These are phyloP conservation scores for Allium fistulosum DNA, from an alignment of 106 monocot genomes.

Conservation along the genomic window DNA sequence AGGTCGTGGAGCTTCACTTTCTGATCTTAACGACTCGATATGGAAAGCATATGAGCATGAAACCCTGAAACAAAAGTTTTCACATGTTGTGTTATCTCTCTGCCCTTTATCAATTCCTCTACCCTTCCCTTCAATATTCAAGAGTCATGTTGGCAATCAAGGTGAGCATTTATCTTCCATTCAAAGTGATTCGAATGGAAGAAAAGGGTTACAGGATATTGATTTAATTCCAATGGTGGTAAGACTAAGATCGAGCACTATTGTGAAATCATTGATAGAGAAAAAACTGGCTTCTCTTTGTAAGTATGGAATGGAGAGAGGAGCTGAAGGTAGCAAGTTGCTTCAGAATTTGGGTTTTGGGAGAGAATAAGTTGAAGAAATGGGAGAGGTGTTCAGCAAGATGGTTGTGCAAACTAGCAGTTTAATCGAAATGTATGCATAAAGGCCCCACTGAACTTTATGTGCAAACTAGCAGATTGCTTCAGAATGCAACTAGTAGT, in stretches of 20 bases:
- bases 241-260: conserved; percentile 65
- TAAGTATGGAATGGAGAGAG: conserved; percentile 56
- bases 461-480: too few relatives aligned
- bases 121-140: conserved; percentile 84
- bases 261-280: conserved; percentile 63
- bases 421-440: too few relatives aligned
- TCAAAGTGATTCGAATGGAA: conserved; percentile 7
- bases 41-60: conserved; percentile 18
- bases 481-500: too few relatives aligned
- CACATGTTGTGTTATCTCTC: conserved; percentile 41
- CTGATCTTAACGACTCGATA: conserved; percentile 43
- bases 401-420: conserved; percentile 28
- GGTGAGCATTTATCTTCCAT: conserved; percentile 33
- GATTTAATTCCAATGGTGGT: conserved; percentile 71
- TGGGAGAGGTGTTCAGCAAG: conserved; percentile 54
- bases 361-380: conserved; percentile 67
- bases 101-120: conserved; percentile 85
- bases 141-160: conserved; percentile 32
- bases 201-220: conserved; percentile 53
- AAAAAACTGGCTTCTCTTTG: conserved; percentile 34
- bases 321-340: conserved; percentile 40
- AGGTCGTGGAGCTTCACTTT: conserved; percentile 41
- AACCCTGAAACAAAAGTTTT: conserved; percentile 25
- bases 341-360: conserved; percentile 73
- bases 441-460: too few relatives aligned